Base-by-base conservation (phyloP, 1,284 basidiomycete genomes). In the Rhodotorula sp. region DNA sequence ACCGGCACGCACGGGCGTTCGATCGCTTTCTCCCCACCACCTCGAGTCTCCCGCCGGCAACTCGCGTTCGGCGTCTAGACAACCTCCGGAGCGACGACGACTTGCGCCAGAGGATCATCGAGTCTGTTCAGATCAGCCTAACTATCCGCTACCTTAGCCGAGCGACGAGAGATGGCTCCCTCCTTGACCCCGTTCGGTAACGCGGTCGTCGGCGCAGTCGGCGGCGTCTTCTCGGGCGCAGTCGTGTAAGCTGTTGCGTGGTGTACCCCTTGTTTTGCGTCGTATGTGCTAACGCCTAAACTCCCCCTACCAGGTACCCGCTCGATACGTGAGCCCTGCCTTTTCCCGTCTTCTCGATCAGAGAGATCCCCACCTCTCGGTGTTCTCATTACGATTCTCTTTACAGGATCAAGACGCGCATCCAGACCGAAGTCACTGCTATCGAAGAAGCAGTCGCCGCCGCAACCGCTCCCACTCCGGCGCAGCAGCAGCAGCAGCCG, bases 201-300 rank as follows among this genome's bases (percentile, higher is more conserved):
- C 77, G 95, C 95, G 7, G 84, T 99, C 64, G 93, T 94, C 57
- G 95, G 95, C 15, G 96, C 96, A 6, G 85, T 99, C 60, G 94
- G 95, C 64, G 95, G 90, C 63, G 91, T 93, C 78, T 91, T 95
- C 81, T 90, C 90, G 75, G 93, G 91, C 44, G 69, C 76, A 29
- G 72, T 78, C 77, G 92, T 93, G 92, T 95, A 80, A 82, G 92
- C 87, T 56, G 26, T 22, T 24, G n/a, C 26, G 57, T 46, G 18
- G 7, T 51, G 66, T 20, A 17, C 44, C 26, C 26, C 10, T 24
- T 5, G 14, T 49, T 24, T 10, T 6, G 8, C 30, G 0, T 7
- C 18, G 7, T 49, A 24, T 57, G 14, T 29, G 20, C 55, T 64
- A 53, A 65, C 55, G 6, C 10, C 33, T 37, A 5, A 10, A 18